Conservation (phyloP, 805 yeast genomes). For the Cyberlindnera saturnus region DNA sequence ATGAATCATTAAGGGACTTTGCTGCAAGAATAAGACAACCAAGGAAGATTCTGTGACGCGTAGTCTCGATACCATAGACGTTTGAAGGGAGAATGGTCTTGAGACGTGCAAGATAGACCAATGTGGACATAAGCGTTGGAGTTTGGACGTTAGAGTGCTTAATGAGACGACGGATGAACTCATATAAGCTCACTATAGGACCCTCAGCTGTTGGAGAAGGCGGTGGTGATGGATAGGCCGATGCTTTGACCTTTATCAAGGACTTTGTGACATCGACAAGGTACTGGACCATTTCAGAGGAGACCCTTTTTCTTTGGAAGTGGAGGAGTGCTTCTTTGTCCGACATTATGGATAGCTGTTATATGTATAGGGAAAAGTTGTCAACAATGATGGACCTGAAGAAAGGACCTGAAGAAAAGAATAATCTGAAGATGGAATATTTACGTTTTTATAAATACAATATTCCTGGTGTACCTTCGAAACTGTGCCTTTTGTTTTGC, state of each 20-base stretch:
- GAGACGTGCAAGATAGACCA: conserved; percentile 75
- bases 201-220: conserved; percentile 25
- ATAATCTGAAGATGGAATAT: too few species aligned
- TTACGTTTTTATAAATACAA: too few species aligned
- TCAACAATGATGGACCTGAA: neutral
- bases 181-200: conserved; percentile 33
- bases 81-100: conserved; percentile 75
- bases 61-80: conserved; percentile 87
- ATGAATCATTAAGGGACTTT: conserved; percentile 84
- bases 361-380: neutral
- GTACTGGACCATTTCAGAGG: conserved; percentile 50
- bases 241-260: conserved; percentile 39
- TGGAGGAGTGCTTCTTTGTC: conserved; percentile 44
- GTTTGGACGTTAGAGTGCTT: conserved; percentile 87
- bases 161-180: conserved; percentile 69
- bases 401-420: too few species aligned
- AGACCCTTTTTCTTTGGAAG: conserved; percentile 51
- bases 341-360: conserved; percentile 26
- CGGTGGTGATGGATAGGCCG: conserved; percentile 34
- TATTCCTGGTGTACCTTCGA: neutral
- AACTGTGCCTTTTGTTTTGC: conserved; percentile 1
- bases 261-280: conserved; percentile 54
- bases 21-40: conserved; percentile 91
- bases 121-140: conserved; percentile 88
- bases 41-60: conserved; percentile 86